Conservation (phyloP, 2,329 filamentous ascomycete species). For the Cercospora nicotianae region DNA sequence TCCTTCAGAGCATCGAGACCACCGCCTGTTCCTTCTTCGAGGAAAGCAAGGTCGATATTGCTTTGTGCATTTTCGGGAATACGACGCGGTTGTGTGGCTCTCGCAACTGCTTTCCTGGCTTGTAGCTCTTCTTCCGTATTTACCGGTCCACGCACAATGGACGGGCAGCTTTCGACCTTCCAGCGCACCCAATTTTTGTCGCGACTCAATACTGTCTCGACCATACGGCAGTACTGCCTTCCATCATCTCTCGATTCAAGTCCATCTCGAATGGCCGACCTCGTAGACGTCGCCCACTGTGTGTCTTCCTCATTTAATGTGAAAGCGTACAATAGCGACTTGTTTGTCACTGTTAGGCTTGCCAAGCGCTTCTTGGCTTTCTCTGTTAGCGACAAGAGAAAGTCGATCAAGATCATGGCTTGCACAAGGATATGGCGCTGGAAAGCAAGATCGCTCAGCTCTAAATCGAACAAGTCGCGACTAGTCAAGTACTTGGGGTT, state of each 20-base stretch:
- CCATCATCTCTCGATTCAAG: slow-evolving; percentile 65
- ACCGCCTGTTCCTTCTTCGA: slow-evolving; percentile 64
- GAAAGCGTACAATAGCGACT: slow-evolving; percentile 81
- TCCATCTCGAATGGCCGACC: slow-evolving; percentile 76
- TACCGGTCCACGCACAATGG: slow-evolving; percentile 75
- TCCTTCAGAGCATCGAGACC: slow-evolving; percentile 71
- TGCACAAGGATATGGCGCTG: slow-evolving; percentile 93
- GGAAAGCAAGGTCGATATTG: slow-evolving; percentile 73
- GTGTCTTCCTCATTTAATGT: slow-evolving; percentile 80
- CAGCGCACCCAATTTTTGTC: slow-evolving; percentile 99
- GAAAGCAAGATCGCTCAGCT: slow-evolving; percentile 95
- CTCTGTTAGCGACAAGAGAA: slow-evolving; percentile 84
- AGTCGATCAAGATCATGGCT: slow-evolving; percentile 90
- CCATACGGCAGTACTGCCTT: slow-evolving; percentile 92
- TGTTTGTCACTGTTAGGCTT: slow-evolving; percentile 65
- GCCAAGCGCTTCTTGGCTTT: slow-evolving; percentile 77
- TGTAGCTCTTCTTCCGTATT: slow-evolving; percentile 67
- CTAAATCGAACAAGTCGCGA: slow-evolving; percentile 89
- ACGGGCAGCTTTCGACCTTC: slow-evolving; percentile 92
- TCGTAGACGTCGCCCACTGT: slow-evolving; percentile 79
- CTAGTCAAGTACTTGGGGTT: slow-evolving; percentile 99
- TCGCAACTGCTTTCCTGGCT: slow-evolving; percentile 67
- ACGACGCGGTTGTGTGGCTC: slow-evolving; percentile 67
- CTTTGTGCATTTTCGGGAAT: slow-evolving; percentile 68
- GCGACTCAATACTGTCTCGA: slow-evolving; percentile 89